Conservation (phyloP, 2,329 filamentous ascomycete genomes). For the Neonectria neomacrospora region DNA sequence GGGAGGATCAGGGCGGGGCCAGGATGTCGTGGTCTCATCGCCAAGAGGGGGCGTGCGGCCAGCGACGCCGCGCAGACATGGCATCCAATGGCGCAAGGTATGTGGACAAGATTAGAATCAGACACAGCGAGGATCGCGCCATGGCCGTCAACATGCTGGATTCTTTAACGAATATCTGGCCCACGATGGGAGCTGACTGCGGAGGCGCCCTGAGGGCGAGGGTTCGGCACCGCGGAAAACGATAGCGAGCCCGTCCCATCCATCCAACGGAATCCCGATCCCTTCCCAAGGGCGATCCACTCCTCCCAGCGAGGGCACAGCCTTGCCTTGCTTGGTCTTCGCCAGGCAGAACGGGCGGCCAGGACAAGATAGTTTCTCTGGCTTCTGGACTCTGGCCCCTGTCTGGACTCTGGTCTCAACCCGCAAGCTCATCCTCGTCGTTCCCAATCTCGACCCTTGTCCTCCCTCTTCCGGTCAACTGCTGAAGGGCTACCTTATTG, state of each 20-base stretch:
- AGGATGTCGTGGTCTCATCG: conserved; percentile 42
- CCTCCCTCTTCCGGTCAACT: conserved; percentile 83
- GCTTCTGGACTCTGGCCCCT: no score
- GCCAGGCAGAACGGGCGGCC: conserved; percentile 7
- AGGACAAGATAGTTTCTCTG: conserved; percentile 36
- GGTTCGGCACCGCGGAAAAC: conserved; percentile 33
- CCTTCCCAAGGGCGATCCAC: conserved; percentile 43
- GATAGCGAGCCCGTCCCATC: conserved; percentile 30
- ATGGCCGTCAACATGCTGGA: conserved; percentile 42
- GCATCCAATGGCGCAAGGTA: conserved; percentile 47
- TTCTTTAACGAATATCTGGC: conserved; percentile 43
- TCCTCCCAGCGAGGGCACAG: conserved; percentile 35
- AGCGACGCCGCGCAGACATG: conserved; percentile 35
- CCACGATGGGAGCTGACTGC: conserved; percentile 30
- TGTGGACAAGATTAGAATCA: conserved; percentile 56
- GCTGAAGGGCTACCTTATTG: conserved; percentile 90
- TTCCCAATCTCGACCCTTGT: conserved; percentile 90
- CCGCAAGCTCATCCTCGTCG: conserved; percentile 68
- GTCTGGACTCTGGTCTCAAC: conserved; percentile 32
- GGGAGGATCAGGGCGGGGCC: conserved; percentile 49
- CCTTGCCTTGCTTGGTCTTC: conserved; percentile 35
- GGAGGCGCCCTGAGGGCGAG: conserved; percentile 14
- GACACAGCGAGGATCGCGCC: conserved; percentile 46
- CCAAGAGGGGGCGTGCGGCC: conserved; percentile 41
- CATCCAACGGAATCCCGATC: conserved; percentile 32